These are phyloP conservation scores for Elsinoe perseae DNA, from an alignment of 2,329 filamentous ascomycete genomes.

Conservation along the genomic window DNA sequence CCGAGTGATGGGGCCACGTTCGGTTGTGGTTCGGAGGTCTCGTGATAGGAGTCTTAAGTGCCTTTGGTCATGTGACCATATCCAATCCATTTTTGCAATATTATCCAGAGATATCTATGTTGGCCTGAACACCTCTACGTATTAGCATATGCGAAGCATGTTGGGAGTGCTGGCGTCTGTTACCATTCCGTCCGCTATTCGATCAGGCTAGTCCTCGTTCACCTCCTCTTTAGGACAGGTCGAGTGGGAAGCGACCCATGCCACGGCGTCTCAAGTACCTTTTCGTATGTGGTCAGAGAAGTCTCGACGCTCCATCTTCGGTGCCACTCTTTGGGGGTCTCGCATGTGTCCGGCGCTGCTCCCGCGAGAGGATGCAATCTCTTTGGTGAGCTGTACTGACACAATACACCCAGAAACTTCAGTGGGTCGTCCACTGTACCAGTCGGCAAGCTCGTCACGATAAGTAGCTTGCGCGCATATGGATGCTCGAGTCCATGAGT, in stretches of 20 bases:
- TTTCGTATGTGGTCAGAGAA: not conserved
- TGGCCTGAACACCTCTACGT: too few relatives aligned
- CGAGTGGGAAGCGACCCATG: not conserved
- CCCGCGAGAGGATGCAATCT: not conserved
- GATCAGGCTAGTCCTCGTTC: not conserved
- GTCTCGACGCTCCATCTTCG: not conserved
- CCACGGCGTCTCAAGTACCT: not conserved
- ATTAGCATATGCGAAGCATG: too few relatives aligned
- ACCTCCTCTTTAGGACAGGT: not conserved
- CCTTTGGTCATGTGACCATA: constrained; percentile 9
- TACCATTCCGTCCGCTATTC: too few relatives aligned
- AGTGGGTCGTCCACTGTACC: not conserved
- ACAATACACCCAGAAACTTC: not conserved
- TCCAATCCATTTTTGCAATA: too few relatives aligned
- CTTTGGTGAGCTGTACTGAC: not conserved
- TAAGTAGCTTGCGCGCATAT: not conserved
- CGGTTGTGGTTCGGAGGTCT: not conserved
- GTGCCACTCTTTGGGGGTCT: not conserved
- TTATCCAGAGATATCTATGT: too few relatives aligned
- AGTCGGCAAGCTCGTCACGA: not conserved
- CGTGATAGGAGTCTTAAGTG: not conserved
- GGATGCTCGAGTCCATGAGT: constrained; percentile 1
- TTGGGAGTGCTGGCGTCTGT: too few relatives aligned
- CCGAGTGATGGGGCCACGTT: not conserved
- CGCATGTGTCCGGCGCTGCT: not conserved